Evolutionary conservation across 768 basidiomycete species (phyloP).

Genomic region (Daedalea quercina): DNA sequence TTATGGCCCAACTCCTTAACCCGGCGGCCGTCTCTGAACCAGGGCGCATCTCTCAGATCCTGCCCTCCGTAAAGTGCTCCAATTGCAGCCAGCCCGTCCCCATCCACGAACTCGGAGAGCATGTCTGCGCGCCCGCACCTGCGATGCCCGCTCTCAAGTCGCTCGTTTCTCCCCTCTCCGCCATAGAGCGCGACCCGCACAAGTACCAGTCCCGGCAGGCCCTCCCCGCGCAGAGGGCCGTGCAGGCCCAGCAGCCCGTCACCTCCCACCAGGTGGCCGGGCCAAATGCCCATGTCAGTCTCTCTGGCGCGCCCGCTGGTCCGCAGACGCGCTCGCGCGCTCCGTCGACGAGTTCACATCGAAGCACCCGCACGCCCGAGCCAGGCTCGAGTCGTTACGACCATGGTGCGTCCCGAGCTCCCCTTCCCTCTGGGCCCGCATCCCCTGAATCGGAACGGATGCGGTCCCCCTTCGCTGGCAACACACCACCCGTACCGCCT

Average conservation of each 20-base stretch:
- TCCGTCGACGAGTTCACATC: slow-evolving; percentile 17
- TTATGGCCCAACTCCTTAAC: slow-evolving; percentile 24
- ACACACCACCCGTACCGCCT: slow-evolving; percentile 1
- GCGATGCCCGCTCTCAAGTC: slow-evolving; percentile 35
- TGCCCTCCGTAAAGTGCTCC: slow-evolving; percentile 84
- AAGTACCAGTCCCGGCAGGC: slow-evolving; percentile 41
- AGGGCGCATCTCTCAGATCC: slow-evolving; percentile 48
- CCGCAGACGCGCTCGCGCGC: slow-evolving; percentile 13
- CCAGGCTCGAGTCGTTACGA: neutral
- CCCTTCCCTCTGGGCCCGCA: slow-evolving; percentile 10
- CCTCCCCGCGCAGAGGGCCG: slow-evolving; percentile 8
- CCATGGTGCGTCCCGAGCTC: slow-evolving; percentile 12
- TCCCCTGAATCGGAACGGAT: slow-evolving; percentile 6
- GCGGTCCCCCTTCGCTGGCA: slow-evolving; percentile 6
- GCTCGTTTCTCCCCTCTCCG: slow-evolving; percentile 34
- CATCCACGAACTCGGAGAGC: slow-evolving; percentile 68
- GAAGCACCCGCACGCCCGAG: slow-evolving; percentile 13
- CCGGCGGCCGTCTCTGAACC: slow-evolving; percentile 10
- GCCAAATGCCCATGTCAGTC: slow-evolving; percentile 5
- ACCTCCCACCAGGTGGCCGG: slow-evolving; percentile 14
- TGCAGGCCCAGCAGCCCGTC: slow-evolving; percentile 4
- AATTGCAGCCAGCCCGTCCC: slow-evolving; percentile 67
- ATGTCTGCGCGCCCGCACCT: slow-evolving; percentile 55
- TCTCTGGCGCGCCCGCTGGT: neutral
- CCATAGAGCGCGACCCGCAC: slow-evolving; percentile 41